Evolutionary conservation across 2,329 filamentous ascomycete species (phyloP).

Genomic region (Neophaeococcomyces aloes): DNA sequence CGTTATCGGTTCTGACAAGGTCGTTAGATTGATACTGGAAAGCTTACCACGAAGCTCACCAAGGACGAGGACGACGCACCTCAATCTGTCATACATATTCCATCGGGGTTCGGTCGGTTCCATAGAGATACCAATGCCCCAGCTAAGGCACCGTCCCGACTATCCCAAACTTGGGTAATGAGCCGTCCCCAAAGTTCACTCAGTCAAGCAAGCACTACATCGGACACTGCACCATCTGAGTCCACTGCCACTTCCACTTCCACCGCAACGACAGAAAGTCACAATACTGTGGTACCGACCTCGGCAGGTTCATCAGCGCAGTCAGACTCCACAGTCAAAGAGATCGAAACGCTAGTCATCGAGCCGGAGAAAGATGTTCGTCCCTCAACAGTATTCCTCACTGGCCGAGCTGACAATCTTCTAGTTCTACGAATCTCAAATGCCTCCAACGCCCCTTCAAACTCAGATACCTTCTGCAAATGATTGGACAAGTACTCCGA

Average conservation of each 20-base stretch:
- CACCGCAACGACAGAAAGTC: too few species aligned
- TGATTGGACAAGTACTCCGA: slow-evolving; percentile 21
- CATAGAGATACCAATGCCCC: slow-evolving; percentile 41
- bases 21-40: slow-evolving; percentile 34
- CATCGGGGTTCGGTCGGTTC: slow-evolving; percentile 69
- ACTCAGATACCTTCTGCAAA: slow-evolving; percentile 18
- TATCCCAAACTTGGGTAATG: neutral
- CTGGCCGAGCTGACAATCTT: slow-evolving; percentile 4
- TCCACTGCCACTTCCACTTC: neutral
- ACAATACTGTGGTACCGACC: too few species aligned
- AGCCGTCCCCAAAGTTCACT: neutral
- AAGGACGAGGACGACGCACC: slow-evolving; percentile 60
- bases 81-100: slow-evolving; percentile 83
- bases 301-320: slow-evolving; percentile 2
- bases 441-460: slow-evolving; percentile 20
- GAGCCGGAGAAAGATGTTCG: slow-evolving; percentile 5
- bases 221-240: slow-evolving; percentile 5
- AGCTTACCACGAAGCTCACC: slow-evolving; percentile 24
- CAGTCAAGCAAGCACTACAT: slow-evolving; percentile 3
- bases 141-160: slow-evolving; percentile 1
- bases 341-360: slow-evolving; percentile 7
- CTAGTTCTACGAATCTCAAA: slow-evolving; percentile 12
- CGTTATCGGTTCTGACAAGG: neutral
- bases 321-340: slow-evolving; percentile 15
- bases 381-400: neutral